A percentile compares a stretch with the other conserved stretches of the same genome.
Conservation (phyloP, 148 eudicot genomes). For the Chenopodium formosanum region DNA sequence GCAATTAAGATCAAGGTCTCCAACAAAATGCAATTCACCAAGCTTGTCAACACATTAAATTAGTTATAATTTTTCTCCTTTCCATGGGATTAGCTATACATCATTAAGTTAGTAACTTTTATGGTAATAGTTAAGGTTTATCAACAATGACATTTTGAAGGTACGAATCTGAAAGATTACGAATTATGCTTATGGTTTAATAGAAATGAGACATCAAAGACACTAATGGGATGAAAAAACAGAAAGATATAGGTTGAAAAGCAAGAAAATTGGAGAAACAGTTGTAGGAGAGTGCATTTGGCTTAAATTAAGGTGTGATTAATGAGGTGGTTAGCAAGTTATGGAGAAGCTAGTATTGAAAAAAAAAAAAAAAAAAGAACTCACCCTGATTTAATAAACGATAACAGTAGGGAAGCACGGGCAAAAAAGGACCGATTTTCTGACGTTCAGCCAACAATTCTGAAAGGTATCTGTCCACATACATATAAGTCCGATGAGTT, state of each 20-base stretch:
- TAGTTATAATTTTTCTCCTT: too few species aligned
- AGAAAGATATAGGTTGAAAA: neutral
- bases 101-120: too few species aligned
- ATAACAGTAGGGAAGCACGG: conserved; percentile 69
- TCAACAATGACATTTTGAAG: too few species aligned
- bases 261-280: neutral
- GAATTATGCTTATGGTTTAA: neutral
- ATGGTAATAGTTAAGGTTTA: too few species aligned
- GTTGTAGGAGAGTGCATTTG: neutral
- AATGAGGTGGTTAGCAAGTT: neutral
- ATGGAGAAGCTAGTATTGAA: too few species aligned
- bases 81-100: too few species aligned
- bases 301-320: neutral
- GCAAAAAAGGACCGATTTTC: conserved; percentile 75
- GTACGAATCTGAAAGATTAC: neutral
- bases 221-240: too few species aligned
- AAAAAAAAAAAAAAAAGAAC: conserved; percentile 5
- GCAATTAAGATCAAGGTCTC: too few species aligned
- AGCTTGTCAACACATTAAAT: too few species aligned
- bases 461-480: conserved; percentile 60
- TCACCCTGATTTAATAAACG: conserved; percentile 90
- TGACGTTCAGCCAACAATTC: conserved; percentile 85
- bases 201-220: too few species aligned
- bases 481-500: neutral
- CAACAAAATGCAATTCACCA: too few species aligned